Evolutionary conservation across 176 grass and related monocot species (phyloP).

Genomic region (Puya raimondii): DNA sequence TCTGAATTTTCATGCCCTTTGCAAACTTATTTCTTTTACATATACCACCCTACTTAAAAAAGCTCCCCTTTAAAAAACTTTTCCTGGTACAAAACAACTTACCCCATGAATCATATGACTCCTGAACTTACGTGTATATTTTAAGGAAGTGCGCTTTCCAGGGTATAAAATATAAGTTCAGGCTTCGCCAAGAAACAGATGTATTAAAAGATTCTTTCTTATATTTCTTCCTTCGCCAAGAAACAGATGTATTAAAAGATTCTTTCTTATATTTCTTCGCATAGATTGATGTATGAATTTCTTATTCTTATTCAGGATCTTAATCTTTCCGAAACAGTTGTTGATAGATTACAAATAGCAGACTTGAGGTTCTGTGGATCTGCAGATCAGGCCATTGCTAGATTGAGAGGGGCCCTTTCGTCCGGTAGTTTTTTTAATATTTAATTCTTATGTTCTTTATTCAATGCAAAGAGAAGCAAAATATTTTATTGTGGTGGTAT

Average conservation of each 20-base stretch:
- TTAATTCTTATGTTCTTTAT: neutral
- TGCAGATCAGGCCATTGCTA: constrained; percentile 79
- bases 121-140: too few species aligned
- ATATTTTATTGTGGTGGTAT: neutral
- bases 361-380: constrained; percentile 87
- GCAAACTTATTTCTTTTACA: too few species aligned
- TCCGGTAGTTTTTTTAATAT: constrained; percentile 31
- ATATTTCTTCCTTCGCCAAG: constrained; percentile 18
- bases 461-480: neutral
- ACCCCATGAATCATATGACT: too few species aligned
- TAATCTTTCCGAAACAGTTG: constrained; percentile 79
- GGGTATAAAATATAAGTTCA: too few species aligned
- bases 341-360: constrained; percentile 84
- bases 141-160: too few species aligned
- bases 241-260: neutral
- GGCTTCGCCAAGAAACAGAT: too few species aligned
- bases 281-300: constrained; percentile 12
- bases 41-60: too few species aligned
- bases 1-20: too few species aligned
- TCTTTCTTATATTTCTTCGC: constrained; percentile 3
- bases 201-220: neutral
- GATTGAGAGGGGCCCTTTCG: constrained; percentile 82
- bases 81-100: too few species aligned
- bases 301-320: constrained; percentile 51
- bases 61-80: too few species aligned